Evolutionary conservation across 164 flowering plant species (phyloP), one percentile per base, ranked within the genome.

Genomic region (Echeveria elegans): DNA sequence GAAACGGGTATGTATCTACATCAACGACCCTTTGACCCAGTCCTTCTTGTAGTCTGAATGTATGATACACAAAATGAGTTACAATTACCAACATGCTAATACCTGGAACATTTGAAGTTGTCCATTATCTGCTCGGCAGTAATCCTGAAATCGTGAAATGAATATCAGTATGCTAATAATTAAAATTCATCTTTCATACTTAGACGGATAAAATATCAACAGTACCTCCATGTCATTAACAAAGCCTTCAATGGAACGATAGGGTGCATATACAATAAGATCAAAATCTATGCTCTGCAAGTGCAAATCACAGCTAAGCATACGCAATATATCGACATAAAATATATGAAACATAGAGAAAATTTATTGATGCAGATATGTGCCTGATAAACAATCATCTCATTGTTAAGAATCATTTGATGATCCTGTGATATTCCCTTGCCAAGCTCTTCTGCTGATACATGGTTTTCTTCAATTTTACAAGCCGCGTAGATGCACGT

Each of bases 361-460:
- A 66, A 50, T 30, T 41, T 4, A 32, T 30, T 16, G 52, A 58
- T 53, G 52, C 72, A 77, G 47, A 77, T 66, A 62, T 86, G 71
- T 90, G 86, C 99, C 99, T 92, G 96, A 79, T 84, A 82, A 78
- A 95, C 96, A 66, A 88, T 77, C 97, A 95, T 90, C 82, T 95
- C 99, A 76, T 92, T 85, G 77, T 92, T 88, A 75, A 95, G 94
- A 81, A 95, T 95, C 83, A 92, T 71, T 72, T 88, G 96, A 76
- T 92, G 98, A 79, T 92, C 97, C 80, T 90, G 99, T 41, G 86
- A 84, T 71, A 92, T 92, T 66, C 97, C 97, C 77, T 88, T 95
- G 65, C 97, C 99, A 75, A 95, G 92, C 87, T 95, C 97, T 86
- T 95, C 99, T 21, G 98, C 97, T 70, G 99, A 90, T 8, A 95